Evolutionary conservation across 2,329 filamentous ascomycete species (phyloP).

Genomic region (Elsinoe batatas): DNA sequence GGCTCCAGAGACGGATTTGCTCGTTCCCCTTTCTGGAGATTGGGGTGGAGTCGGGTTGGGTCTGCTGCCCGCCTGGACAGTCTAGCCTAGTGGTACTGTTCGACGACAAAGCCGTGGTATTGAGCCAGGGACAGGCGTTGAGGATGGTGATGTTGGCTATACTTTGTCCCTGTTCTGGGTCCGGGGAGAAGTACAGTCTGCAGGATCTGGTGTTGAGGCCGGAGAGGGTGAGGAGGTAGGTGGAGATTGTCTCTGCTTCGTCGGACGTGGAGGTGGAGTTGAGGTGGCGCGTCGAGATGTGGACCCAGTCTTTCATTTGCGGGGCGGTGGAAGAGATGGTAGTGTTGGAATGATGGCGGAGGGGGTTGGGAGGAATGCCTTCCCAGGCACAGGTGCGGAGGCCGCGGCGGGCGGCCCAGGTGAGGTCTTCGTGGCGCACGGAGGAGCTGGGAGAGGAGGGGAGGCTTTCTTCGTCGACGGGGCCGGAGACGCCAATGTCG

Average conservation of each 20-base stretch:
- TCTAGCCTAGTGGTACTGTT: neutral
- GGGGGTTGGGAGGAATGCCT: conserved; percentile 57
- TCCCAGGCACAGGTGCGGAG: conserved; percentile 61
- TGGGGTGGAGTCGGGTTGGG: neutral
- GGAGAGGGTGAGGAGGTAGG: conserved; percentile 47
- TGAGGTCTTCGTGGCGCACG: conserved; percentile 18
- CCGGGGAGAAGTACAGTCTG: conserved; percentile 58
- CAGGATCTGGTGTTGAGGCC: conserved; percentile 73
- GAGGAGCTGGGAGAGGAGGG: neutral
- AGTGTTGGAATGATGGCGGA: conserved; percentile 27
- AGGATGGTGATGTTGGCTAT: conserved; percentile 56
- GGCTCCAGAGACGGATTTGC: conserved; percentile 69
- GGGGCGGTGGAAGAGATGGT: conserved; percentile 16
- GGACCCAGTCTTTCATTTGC: conserved; percentile 7
- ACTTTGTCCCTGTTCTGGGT: conserved; percentile 36
- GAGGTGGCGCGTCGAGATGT: conserved; percentile 10
- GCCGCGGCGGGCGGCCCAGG: conserved; percentile 37
- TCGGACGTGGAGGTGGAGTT: conserved; percentile 15
- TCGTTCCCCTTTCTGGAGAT: neutral
- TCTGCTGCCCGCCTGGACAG: neutral
- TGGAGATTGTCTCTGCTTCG: conserved; percentile 12
- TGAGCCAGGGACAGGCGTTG: conserved; percentile 24
- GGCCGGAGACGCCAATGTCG: conserved; percentile 13
- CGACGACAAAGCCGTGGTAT: conserved; percentile 2
- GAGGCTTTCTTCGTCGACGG: neutral